Conservation (phyloP, 495 filamentous ascomycete genomes). For the Amniculicola lignicola region DNA sequence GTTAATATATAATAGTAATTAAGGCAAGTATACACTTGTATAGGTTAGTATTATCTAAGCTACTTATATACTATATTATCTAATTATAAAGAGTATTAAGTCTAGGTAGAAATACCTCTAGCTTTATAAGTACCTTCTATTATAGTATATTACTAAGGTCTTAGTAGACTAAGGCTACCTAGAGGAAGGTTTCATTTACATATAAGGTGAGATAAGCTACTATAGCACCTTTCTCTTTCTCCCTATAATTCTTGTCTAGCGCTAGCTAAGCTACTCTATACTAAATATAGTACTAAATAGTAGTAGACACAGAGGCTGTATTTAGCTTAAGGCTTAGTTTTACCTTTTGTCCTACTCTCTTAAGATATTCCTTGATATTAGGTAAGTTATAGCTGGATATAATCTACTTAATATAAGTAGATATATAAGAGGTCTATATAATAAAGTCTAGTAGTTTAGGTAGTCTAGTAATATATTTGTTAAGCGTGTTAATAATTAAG, state of each 20-base stretch:
- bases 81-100: neutral
- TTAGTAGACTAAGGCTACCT: constrained; percentile 29
- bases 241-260: no score
- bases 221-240: constrained; percentile 9
- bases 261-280: no score
- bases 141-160: constrained; percentile 38
- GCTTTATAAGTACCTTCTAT: constrained; percentile 36
- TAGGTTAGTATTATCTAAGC: neutral
- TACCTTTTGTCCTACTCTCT: constrained; percentile 7
- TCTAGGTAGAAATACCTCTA: constrained; percentile 34
- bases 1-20: neutral
- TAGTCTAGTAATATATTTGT: constrained; percentile 3
- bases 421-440: constrained; percentile 13
- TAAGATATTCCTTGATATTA: constrained; percentile 39
- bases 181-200: constrained; percentile 34
- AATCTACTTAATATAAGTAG: constrained; percentile 43
- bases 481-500: constrained; percentile 4
- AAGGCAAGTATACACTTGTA: neutral
- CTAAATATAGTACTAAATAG: constrained; percentile 36
- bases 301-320: constrained; percentile 21
- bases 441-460: constrained; percentile 32
- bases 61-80: neutral
- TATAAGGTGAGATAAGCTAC: constrained; percentile 22
- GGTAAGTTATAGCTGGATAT: constrained; percentile 40
- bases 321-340: constrained; percentile 40